Percentiles rank a stretch among this genome's conserved stretches.
phyloP scores from a whole-genome alignment of 345 rosid species.

The Hypericum androsaemum region DNA sequence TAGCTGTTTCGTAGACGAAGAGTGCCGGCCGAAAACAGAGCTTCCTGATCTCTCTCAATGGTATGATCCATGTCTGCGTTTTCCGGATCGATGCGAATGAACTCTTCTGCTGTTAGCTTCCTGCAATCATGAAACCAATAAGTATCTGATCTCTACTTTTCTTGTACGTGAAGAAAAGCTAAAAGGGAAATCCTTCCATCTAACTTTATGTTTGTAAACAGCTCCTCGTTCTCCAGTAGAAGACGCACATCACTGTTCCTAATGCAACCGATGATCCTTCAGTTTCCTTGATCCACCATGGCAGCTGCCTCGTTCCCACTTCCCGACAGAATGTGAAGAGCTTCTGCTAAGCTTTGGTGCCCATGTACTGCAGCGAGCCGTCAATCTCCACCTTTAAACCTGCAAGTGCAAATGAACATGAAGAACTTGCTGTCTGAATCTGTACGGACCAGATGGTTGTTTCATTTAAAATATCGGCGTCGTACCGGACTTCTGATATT shows the following conservation, averaged over 20 bases:
- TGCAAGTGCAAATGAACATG: conserved; percentile 4
- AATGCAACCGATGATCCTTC: conserved; percentile 21
- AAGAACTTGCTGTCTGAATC: not conserved
- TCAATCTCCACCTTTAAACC: conserved; percentile 22
- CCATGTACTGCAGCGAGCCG: conserved; percentile 15
- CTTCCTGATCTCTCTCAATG: conserved; percentile 17
- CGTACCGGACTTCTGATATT: conserved; percentile 22
- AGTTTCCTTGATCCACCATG: conserved; percentile 12
- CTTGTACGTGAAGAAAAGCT: not conserved
- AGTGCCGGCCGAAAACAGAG: conserved; percentile 23
- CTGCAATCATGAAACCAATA: conserved; percentile 10
- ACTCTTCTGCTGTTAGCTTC: conserved; percentile 15
- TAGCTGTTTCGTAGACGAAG: conserved; percentile 16
- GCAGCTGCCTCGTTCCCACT: conserved; percentile 18
- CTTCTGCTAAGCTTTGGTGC: conserved; percentile 26
- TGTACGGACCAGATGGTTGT: not conserved
- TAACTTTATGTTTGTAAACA: conserved; percentile 15
- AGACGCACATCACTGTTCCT: conserved; percentile 23
- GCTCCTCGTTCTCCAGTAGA: conserved; percentile 20
- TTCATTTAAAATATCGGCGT: not conserved
- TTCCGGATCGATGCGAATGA: conserved; percentile 19
- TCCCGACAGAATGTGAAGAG: conserved; percentile 16
- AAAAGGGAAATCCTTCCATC: not conserved
- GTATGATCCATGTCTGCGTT: conserved; percentile 10
- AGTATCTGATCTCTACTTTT: not conserved